phyloP scores from a whole-genome alignment of 371 early-diverging fungal species.

The Chytridium lagenaria region DNA sequence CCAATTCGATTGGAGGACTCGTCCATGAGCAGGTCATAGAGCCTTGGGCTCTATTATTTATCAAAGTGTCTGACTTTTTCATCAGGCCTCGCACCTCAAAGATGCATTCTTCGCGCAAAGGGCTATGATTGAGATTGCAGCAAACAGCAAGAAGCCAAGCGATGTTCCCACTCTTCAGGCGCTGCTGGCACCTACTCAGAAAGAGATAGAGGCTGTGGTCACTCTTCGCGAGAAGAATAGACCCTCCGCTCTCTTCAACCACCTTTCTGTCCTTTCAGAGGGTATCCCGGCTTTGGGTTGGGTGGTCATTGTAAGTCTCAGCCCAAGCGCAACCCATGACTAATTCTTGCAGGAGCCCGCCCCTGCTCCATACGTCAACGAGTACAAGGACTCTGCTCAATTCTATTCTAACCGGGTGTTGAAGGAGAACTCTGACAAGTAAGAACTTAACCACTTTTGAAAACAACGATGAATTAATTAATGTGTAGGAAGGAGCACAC shows the following conservation, averaged over 20 bases:
- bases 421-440: constrained; percentile 90
- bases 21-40: constrained; percentile 78
- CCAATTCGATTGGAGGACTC: constrained; percentile 68
- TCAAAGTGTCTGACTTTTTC: not conserved
- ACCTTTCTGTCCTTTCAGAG: constrained; percentile 85
- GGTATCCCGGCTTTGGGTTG: constrained; percentile 92
- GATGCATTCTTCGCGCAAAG: constrained; percentile 73
- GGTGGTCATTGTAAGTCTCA: constrained; percentile 80
- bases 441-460: constrained; percentile 38
- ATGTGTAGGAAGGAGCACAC: constrained; percentile 65
- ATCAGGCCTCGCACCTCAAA: constrained; percentile 57
- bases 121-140: constrained; percentile 75
- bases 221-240: constrained; percentile 80
- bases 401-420: constrained; percentile 91
- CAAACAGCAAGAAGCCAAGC: constrained; percentile 79
- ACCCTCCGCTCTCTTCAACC: constrained; percentile 73
- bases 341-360: constrained; percentile 73
- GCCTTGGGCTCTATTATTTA: no score
- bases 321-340: not conserved
- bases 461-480: constrained; percentile 1
- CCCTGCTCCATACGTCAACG: constrained; percentile 85
- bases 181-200: constrained; percentile 71
- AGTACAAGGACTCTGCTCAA: constrained; percentile 90
- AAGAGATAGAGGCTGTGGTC: constrained; percentile 67
- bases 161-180: constrained; percentile 61